Evolutionary conservation across 805 yeast species (phyloP).

Genomic region (Torulaspora delbrueckii): DNA sequence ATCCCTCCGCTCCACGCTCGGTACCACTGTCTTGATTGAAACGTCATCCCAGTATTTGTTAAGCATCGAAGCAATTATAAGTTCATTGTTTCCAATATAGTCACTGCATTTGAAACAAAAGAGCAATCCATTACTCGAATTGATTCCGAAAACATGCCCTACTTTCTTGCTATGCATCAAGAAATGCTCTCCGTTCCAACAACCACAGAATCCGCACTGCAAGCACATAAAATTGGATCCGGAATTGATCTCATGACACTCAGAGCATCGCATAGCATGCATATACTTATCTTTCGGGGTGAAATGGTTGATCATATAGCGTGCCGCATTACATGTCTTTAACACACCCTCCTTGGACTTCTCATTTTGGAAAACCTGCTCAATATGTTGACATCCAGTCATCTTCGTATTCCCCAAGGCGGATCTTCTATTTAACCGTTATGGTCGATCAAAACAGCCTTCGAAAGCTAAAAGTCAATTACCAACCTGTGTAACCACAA

Average conservation of each 20-base stretch:
- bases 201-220: slow-evolving; percentile 75
- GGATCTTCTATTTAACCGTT: slow-evolving; percentile 1
- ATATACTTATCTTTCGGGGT: slow-evolving; percentile 17
- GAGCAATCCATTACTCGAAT: slow-evolving; percentile 59
- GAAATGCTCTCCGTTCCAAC: slow-evolving; percentile 50
- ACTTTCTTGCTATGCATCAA: slow-evolving; percentile 42
- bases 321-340: slow-evolving; percentile 28
- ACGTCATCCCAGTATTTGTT: slow-evolving; percentile 29
- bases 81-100: slow-evolving; percentile 56
- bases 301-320: slow-evolving; percentile 23
- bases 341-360: slow-evolving; percentile 27
- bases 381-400: slow-evolving; percentile 29
- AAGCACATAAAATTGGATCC: slow-evolving; percentile 56
- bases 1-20: slow-evolving; percentile 48
- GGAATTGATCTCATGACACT: slow-evolving; percentile 29
- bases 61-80: slow-evolving; percentile 30
- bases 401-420: slow-evolving; percentile 18
- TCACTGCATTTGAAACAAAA: slow-evolving; percentile 78
- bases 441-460: neutral
- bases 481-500: neutral
- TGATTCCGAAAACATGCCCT: slow-evolving; percentile 61
- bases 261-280: slow-evolving; percentile 27
- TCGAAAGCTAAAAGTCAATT: neutral
- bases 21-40: slow-evolving; percentile 19
- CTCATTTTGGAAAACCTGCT: slow-evolving; percentile 33